These are phyloP conservation scores for Pseudogymnoascus sp. DNA, from an alignment of 2,329 filamentous ascomycete genomes.

Conservation along the genomic window DNA sequence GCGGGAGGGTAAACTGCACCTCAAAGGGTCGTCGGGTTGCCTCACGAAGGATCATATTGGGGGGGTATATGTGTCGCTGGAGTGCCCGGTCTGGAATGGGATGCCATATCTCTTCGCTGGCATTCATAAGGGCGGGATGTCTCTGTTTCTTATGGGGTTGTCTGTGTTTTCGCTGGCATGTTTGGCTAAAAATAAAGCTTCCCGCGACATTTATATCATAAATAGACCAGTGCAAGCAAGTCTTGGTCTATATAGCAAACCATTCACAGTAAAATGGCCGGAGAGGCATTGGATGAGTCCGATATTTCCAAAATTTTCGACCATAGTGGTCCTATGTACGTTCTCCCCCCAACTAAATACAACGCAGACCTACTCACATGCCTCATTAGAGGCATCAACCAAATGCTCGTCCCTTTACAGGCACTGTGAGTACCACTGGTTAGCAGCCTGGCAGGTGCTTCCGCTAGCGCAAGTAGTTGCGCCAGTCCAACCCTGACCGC, in stretches of 20 bases:
- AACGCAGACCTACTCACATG: background rate
- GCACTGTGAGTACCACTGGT: slow-evolving; percentile 20
- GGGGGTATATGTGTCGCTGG: background rate
- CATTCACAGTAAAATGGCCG: background rate
- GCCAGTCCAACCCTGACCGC: slow-evolving; percentile 18
- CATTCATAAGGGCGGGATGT: background rate
- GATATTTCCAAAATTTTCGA: background rate
- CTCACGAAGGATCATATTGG: too few species aligned
- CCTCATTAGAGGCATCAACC: background rate
- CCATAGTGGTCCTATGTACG: slow-evolving; percentile 18
- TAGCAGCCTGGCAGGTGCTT: slow-evolving; percentile 16
- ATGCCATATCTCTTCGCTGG: background rate
- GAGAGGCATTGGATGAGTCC: background rate
- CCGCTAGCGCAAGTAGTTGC: slow-evolving; percentile 14
- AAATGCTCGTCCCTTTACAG: slow-evolving; percentile 6
- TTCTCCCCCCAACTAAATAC: background rate
- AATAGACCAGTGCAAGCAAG: background rate
- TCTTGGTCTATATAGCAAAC: background rate
- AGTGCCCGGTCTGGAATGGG: background rate
- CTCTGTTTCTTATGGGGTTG: background rate
- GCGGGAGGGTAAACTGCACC: background rate
- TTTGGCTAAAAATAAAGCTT: background rate
- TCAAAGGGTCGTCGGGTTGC: background rate
- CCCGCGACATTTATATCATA: background rate
- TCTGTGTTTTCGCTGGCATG: background rate